Base-by-base conservation (phyloP, 2,329 filamentous ascomycete genomes). In the Aspergillus pseudoviridinutans region DNA sequence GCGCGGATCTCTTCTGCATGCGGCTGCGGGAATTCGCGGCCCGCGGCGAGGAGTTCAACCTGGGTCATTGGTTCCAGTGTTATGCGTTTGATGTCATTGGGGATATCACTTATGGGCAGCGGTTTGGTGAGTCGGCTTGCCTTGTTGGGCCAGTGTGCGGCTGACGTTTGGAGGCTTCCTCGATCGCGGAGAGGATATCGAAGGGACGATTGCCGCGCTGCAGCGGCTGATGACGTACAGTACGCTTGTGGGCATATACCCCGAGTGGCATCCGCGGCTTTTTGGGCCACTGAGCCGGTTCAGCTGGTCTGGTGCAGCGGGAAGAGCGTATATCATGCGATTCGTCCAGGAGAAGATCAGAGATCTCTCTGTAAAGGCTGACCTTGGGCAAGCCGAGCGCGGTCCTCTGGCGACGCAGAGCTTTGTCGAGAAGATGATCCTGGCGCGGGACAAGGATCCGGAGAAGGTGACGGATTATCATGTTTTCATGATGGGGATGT, bases 11-110 rank as follows among this genome's bases (percentile, higher is more conserved):
- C 0, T 74, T 83, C 24, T 55, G 65, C 1, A 59, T 68, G 27
- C 66, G 73, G 1, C 67, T 82, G 32, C 54, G 46, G 0, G 76
- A 79, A 55, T 71, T 77, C 10, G 72, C 77, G 1, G 52, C 58
- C 0, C 53, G 57, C 0, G 64, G 64, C 0, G 17, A 68, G 3
- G 54, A 58, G 0, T 61, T 82, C 3, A 72, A 84, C 58, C 61
- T 73, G 0, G 65, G 66, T 1, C 58, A 83, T 51, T 73, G 71
- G 69, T 64, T 73, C 38, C 71, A 73, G 50, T 72, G 69, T 27
- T 73, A 72, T 57, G 68, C 71, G 1, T 72, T 73, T 52, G 71
- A 73, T 50, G 79, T 83, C 1, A 82, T 84, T 29, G 80, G 80
- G 0, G 74, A 79, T 41, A 80, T 84, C 20, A 82, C 79, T 0